Evolutionary conservation across 345 rosid genomes (phyloP).

Genomic region (Angophora floribunda): DNA sequence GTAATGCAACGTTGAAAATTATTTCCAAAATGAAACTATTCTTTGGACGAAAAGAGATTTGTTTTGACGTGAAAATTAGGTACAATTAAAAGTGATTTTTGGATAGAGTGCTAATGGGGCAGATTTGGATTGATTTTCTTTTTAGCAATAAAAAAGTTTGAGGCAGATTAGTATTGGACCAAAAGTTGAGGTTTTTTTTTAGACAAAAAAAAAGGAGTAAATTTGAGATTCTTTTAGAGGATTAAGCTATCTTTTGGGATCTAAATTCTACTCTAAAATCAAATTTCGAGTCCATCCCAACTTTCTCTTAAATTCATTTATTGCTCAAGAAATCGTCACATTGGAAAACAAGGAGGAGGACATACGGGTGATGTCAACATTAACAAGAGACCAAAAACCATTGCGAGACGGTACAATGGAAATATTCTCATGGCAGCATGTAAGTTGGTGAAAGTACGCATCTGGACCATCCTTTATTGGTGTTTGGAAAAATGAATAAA

Average conservation of each 20-base stretch:
- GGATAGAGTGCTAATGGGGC: accelerated
- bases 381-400: background rate
- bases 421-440: background rate
- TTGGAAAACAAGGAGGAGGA: background rate
- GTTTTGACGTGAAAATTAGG: background rate
- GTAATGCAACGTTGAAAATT: background rate
- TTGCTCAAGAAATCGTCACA: background rate
- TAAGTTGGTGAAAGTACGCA: accelerated
- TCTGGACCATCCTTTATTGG: background rate
- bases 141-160: background rate
- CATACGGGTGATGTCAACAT: background rate
- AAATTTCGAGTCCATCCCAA: background rate
- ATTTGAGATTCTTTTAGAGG: background rate
- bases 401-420: background rate
- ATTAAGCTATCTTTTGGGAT: background rate
- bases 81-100: background rate
- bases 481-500: background rate
- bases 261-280: background rate
- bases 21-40: background rate
- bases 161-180: background rate
- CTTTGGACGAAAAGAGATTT: too few relatives aligned
- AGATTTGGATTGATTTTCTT: background rate
- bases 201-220: background rate
- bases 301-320: background rate
- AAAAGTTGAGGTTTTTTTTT: background rate